phyloP scores from a whole-genome alignment of 2,329 filamentous ascomycete genomes.

The Arthrinium phaeospermum region DNA sequence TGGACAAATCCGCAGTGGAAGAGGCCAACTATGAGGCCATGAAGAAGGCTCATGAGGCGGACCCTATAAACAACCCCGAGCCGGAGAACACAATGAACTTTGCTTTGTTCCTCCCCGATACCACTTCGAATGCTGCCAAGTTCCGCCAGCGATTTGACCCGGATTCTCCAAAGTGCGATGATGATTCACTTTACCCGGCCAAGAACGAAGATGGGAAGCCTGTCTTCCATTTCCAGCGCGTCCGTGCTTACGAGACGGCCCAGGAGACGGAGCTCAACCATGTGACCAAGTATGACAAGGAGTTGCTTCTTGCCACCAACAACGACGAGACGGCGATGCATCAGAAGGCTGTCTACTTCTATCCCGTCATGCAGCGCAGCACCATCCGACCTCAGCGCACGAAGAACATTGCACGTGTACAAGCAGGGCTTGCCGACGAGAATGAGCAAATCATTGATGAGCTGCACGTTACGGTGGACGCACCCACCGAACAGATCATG shows the following conservation, averaged over 20 bases:
- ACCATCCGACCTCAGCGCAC: conserved; percentile 67
- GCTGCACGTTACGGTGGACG: conserved; percentile 59
- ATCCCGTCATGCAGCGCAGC: conserved; percentile 69
- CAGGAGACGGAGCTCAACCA: conserved; percentile 62
- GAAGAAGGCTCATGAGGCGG: conserved; percentile 59
- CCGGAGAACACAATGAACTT: conserved; percentile 67
- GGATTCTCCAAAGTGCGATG: conserved; percentile 59
- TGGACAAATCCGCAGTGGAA: conserved; percentile 60
- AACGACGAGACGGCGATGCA: conserved; percentile 51
- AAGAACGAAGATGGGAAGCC: conserved; percentile 50
- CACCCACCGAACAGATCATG: conserved; percentile 59
- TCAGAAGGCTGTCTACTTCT: conserved; percentile 69
- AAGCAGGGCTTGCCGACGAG: conserved; percentile 51
- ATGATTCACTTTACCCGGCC: conserved; percentile 60
- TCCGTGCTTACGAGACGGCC: conserved; percentile 69
- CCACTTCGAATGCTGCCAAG: conserved; percentile 50
- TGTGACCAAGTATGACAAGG: conserved; percentile 66
- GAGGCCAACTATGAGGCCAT: conserved; percentile 57
- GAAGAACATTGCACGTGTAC: conserved; percentile 65
- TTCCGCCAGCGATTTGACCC: conserved; percentile 68
- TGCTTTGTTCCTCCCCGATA: conserved; percentile 68
- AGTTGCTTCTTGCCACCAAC: conserved; percentile 65
- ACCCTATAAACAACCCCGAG: conserved; percentile 60
- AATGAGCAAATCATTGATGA: conserved; percentile 61
- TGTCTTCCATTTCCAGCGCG: conserved; percentile 65